Base-by-base conservation (phyloP, 495 filamentous ascomycete genomes). In the Trypethelium eluteriae region DNA sequence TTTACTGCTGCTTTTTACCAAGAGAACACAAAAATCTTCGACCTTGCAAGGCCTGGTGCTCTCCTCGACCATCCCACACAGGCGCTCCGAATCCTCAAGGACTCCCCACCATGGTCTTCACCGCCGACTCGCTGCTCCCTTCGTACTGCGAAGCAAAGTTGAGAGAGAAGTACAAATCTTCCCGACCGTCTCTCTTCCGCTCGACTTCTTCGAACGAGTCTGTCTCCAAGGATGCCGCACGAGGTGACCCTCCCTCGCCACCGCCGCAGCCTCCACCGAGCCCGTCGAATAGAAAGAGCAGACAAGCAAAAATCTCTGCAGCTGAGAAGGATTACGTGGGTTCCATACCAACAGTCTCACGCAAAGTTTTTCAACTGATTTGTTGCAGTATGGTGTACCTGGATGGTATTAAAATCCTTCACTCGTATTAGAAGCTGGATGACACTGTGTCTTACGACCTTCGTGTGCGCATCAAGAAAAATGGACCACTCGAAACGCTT, bases 191-290 rank as follows among this genome's bases (percentile, higher is more conserved):
- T 6, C 57, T 5, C 12, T 56, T 16, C 39, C n/a, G n/a, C 32
- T 38, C 41, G 7, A 18, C 41, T 14, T 12, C 44, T 56, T 18
- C n/a, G 2, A 39, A 39, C 12, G 39, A 49, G 6, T 41, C 62
- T 7, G 3, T 47, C 10, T 4, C 38, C 44, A 41, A 32, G 18
- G 16, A 63, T 18, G 10, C 62, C 5, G 56, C 44, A 16, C 41
- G 63, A 56, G 47, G 36, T 32, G 63, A 65, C 63, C 63, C 63
- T 49, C 63, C 63, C 5, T 53, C 63, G 35, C 63, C 63, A 10
- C 63, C 63, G 4, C 63, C 63, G 41, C 63, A 65, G 38, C 63
- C 63, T 9, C 63, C 63, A 39, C 39, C 63, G 34, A 65, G 63
- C 36, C 39, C 63, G 53, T 65, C 39, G n/a, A 63, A 47, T 2